A percentile compares a stretch with the other conserved stretches of the same genome.
Evolutionary conservation across 768 basidiomycete species (phyloP).

Genomic region (Agrocybe pediades): DNA sequence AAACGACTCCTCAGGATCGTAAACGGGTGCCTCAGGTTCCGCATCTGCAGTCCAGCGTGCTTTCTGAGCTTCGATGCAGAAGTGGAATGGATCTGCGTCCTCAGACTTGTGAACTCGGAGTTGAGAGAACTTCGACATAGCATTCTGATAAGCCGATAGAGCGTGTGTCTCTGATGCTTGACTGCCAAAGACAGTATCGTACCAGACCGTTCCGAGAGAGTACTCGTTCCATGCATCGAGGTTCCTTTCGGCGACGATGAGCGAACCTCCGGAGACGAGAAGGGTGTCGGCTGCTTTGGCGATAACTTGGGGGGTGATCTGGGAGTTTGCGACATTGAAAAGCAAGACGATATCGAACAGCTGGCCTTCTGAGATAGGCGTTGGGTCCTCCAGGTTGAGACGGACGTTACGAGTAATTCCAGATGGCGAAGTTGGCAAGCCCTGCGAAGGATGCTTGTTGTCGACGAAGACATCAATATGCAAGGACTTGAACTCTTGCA

Average conservation of each 20-base stretch:
- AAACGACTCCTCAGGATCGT: slow-evolving; percentile 10
- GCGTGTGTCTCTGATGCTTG: slow-evolving; percentile 3
- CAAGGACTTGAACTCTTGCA: slow-evolving; percentile 5
- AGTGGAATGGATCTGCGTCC: slow-evolving; percentile 16
- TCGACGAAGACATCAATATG: slow-evolving; percentile 11
- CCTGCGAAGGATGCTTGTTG: slow-evolving; percentile 10
- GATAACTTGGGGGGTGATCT: slow-evolving; percentile 3
- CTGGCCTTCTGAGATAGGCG: slow-evolving; percentile 7
- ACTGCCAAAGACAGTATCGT: slow-evolving; percentile 6
- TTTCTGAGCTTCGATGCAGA: slow-evolving; percentile 14
- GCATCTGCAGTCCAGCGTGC: neutral
- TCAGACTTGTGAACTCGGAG: slow-evolving; percentile 7
- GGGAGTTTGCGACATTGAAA: slow-evolving; percentile 6
- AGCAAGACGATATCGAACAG: slow-evolving; percentile 12
- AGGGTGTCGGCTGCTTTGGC: slow-evolving; percentile 4
- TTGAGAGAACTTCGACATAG: neutral
- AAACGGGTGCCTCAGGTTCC: neutral
- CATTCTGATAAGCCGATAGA: slow-evolving; percentile 3
- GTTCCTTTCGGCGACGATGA: slow-evolving; percentile 11
- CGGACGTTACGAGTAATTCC: slow-evolving; percentile 9
- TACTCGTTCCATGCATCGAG: slow-evolving; percentile 8
- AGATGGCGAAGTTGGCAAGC: slow-evolving; percentile 1
- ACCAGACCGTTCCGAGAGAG: slow-evolving; percentile 12
- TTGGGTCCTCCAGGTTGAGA: neutral
- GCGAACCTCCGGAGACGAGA: slow-evolving; percentile 10